Conservation (phyloP, 192 early-diverging fungal species). For the Backusella australiensis region DNA sequence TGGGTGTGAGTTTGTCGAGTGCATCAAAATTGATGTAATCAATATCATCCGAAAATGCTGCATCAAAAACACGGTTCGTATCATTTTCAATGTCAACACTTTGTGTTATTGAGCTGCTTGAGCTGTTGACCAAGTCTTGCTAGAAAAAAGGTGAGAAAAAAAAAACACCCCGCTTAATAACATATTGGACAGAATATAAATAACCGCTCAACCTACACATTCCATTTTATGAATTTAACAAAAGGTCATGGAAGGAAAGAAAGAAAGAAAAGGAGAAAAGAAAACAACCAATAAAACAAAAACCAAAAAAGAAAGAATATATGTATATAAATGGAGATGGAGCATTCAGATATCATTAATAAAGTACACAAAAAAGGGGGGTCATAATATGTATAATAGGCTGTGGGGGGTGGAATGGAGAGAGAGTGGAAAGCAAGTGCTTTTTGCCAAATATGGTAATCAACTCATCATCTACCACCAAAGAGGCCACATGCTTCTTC, state of each 20-base stretch:
- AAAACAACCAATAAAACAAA: background rate
- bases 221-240: conserved; percentile 2
- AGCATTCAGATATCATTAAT: background rate
- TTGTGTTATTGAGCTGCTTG: conserved; percentile 21
- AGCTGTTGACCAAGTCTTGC: background rate
- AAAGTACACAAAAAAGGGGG: conserved; percentile 6
- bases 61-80: background rate
- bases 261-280: background rate
- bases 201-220: background rate
- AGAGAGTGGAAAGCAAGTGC: background rate
- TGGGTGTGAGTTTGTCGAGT: background rate
- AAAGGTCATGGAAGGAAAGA: background rate
- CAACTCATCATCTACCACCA: background rate
- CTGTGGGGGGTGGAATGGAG: background rate
- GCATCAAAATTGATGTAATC: background rate
- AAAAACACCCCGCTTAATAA: background rate
- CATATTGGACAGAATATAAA: too few relatives aligned
- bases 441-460: background rate
- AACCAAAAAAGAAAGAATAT: background rate
- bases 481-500: background rate
- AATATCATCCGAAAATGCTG: background rate
- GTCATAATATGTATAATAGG: background rate
- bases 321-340: conserved; percentile 15
- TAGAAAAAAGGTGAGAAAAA: background rate
- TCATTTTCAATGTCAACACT: background rate